Conservation (phyloP, 495 filamentous ascomycete species). For the Aspergillus panamensis region DNA sequence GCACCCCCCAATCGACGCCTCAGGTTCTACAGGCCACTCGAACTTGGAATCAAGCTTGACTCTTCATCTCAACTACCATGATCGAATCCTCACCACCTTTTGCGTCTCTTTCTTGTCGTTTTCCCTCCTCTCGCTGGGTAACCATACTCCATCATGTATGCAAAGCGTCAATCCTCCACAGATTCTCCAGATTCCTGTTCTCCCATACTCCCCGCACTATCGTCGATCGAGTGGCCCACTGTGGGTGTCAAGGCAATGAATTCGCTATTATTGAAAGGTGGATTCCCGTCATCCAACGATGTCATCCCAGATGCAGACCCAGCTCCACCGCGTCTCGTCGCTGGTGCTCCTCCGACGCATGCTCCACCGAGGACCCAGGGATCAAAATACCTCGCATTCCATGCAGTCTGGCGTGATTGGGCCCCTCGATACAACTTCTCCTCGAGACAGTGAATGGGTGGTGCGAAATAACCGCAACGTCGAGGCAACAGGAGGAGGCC, state of each 20-base stretch:
- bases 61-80: not conserved
- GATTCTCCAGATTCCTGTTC: conserved; percentile 16
- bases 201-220: conserved; percentile 14
- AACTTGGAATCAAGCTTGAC: not conserved
- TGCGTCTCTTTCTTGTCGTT: not conserved
- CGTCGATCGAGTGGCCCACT: conserved; percentile 20
- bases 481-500: not conserved
- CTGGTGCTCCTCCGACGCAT: conserved; percentile 7
- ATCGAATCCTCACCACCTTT: not conserved
- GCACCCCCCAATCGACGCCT: conserved; percentile 1
- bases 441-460: not conserved
- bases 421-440: not conserved
- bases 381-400: conserved; percentile 1
- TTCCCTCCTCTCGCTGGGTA: not conserved
- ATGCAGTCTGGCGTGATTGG: not conserved
- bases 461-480: not conserved
- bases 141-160: conserved; percentile 1
- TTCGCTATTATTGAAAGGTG: conserved; percentile 9
- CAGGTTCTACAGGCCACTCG: conserved; percentile 9
- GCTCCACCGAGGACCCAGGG: conserved; percentile 7
- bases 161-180: conserved; percentile 7
- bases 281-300: conserved; percentile 16
- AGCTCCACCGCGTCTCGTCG: conserved; percentile 7
- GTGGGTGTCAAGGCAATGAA: conserved; percentile 9
- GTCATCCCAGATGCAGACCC: conserved; percentile 1